These are phyloP conservation scores for Phylloporus sp. DNA, from an alignment of 768 basidiomycete species.

Conservation along the genomic window DNA sequence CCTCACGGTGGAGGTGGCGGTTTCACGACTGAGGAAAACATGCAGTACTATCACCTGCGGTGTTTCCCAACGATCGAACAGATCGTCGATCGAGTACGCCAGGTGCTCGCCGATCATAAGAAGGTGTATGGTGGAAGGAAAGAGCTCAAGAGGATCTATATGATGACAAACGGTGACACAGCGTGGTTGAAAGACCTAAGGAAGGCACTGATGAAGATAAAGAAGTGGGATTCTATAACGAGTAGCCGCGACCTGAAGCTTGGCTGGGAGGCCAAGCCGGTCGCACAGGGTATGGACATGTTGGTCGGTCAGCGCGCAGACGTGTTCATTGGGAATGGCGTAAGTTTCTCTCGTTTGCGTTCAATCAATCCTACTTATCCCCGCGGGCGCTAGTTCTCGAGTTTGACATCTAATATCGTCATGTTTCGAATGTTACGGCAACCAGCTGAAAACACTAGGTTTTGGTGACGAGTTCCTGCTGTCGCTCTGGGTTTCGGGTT, in stretches of 20 bases:
- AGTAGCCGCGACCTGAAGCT: slow-evolving; percentile 53
- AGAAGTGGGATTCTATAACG: slow-evolving; percentile 45
- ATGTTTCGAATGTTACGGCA: slow-evolving; percentile 39
- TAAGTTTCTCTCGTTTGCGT: slow-evolving; percentile 30
- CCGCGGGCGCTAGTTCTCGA: slow-evolving; percentile 37
- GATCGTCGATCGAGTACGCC: slow-evolving; percentile 38
- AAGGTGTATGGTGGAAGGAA: slow-evolving; percentile 7
- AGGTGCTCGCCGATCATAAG: slow-evolving; percentile 25
- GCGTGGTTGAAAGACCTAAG: slow-evolving; percentile 47
- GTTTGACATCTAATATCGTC: slow-evolving; percentile 44
- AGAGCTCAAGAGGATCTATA: slow-evolving; percentile 45
- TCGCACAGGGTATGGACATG: slow-evolving; percentile 64
- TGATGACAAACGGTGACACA: slow-evolving; percentile 59
- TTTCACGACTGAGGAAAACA: slow-evolving; percentile 27
- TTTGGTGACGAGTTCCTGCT: slow-evolving; percentile 31
- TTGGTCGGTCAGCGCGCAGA: slow-evolving; percentile 58
- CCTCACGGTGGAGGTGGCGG: slow-evolving; percentile 19
- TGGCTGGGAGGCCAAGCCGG: slow-evolving; percentile 50
- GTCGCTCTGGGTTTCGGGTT: not conserved
- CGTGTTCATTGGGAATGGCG: slow-evolving; percentile 67
- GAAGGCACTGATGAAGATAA: slow-evolving; percentile 32
- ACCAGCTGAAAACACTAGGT: slow-evolving; percentile 34
- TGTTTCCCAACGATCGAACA: slow-evolving; percentile 51
- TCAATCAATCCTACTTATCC: not conserved
- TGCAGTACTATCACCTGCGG: slow-evolving; percentile 36